These are phyloP conservation scores for Diaporthe destruens DNA, from an alignment of 2,329 filamentous ascomycete genomes.

Conservation along the genomic window DNA sequence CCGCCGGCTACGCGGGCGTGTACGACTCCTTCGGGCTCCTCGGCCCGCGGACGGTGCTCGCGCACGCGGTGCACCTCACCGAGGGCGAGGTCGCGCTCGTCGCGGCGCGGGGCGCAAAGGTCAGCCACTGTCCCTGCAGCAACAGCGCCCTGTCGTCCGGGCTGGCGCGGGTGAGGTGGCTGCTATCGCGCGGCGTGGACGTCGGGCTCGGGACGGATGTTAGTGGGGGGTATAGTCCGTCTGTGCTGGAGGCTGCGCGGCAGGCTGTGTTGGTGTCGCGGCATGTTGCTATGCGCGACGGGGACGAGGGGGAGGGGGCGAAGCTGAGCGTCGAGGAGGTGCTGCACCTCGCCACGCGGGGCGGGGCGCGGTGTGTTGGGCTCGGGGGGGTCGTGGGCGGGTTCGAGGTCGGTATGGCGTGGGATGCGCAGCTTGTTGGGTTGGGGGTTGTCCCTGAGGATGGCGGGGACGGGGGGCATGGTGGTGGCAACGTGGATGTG, in stretches of 20 bases:
- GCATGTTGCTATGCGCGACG: conserved; percentile 73
- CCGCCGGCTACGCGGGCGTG: conserved; percentile 74
- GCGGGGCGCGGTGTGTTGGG: conserved; percentile 85
- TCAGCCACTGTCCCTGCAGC: conserved; percentile 88
- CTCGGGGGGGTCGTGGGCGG: conserved; percentile 78
- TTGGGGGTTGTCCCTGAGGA: conserved; percentile 66
- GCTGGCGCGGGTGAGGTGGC: conserved; percentile 77
- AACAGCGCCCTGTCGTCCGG: conserved; percentile 88
- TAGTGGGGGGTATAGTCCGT: conserved; percentile 86
- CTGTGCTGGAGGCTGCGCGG: conserved; percentile 84
- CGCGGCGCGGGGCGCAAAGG: conserved; percentile 69
- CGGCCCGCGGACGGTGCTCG: conserved; percentile 80
- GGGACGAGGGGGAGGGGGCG: conserved; percentile 62
- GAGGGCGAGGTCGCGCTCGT: conserved; percentile 76
- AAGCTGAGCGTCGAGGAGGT: conserved; percentile 89
- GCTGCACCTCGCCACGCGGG: conserved; percentile 87
- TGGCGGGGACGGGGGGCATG: conserved; percentile 53
- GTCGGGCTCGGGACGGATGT: conserved; percentile 94
- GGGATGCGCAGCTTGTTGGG: conserved; percentile 87
- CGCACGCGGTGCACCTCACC: conserved; percentile 84
- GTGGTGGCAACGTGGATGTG: conserved; percentile 78
- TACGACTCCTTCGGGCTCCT: conserved; percentile 83
- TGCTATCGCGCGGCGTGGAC: conserved; percentile 80
- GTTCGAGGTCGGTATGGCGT: conserved; percentile 89
- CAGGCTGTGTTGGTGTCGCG: conserved; percentile 85